Evolutionary conservation across 345 rosid species (phyloP).

Genomic region (Eucalyptus dawsonii): DNA sequence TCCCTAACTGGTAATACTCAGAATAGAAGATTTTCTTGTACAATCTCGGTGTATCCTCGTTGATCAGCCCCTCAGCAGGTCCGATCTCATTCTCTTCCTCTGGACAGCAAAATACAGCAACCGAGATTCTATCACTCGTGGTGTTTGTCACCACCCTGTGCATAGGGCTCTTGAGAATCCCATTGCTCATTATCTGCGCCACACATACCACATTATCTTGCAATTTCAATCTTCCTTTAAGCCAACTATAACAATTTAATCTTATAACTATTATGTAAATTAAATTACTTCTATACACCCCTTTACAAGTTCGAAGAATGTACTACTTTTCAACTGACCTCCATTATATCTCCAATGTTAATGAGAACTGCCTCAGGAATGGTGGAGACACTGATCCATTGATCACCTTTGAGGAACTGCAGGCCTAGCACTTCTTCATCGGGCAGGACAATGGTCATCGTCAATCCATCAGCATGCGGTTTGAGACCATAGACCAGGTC

Average conservation of each 20-base stretch:
- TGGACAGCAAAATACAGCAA: slow-evolving; percentile 11
- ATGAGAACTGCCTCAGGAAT: slow-evolving; percentile 10
- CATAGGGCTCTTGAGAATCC: slow-evolving; percentile 15
- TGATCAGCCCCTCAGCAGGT: not conserved
- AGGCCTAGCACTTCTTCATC: slow-evolving; percentile 19
- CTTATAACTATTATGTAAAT: no score
- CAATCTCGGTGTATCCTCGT: slow-evolving; percentile 1
- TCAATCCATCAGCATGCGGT: not conserved
- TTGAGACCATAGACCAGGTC: slow-evolving; percentile 6
- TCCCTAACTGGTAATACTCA: slow-evolving; percentile 12
- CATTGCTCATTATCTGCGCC: slow-evolving; percentile 23
- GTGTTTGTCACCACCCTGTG: slow-evolving; percentile 12
- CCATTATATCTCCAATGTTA: slow-evolving; percentile 14
- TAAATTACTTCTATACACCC: not conserved
- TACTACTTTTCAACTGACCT: not conserved
- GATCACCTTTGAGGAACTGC: slow-evolving; percentile 1
- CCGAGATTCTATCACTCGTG: not conserved
- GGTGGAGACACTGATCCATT: slow-evolving; percentile 14
- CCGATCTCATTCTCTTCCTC: not conserved
- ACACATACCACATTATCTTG: not conserved
- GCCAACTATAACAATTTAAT: not conserved
- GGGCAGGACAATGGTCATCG: slow-evolving; percentile 2
- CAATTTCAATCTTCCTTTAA: not conserved
- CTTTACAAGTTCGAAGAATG: not conserved
- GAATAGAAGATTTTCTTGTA: slow-evolving; percentile 11